Conservation (phyloP, 148 eudicot species). For the Heliamphora exappendiculata region DNA sequence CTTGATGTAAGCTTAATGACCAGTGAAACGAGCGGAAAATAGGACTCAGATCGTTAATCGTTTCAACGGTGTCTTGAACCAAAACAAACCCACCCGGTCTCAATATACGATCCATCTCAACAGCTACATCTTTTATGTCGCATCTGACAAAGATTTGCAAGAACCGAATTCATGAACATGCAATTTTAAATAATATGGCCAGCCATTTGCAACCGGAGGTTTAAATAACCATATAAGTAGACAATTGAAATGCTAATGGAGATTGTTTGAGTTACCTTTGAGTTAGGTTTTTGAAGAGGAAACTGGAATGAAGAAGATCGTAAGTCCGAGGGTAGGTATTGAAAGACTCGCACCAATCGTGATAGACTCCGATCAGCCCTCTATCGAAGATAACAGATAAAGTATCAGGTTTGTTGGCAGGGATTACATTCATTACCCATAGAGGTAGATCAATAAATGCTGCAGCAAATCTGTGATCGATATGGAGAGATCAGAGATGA, state of each 20-base stretch:
- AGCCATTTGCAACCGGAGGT: not conserved
- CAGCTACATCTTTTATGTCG: slow-evolving; percentile 54
- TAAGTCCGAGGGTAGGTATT: slow-evolving; percentile 87
- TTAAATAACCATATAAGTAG: not conserved
- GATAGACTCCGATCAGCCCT: slow-evolving; percentile 87
- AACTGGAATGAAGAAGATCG: slow-evolving; percentile 81
- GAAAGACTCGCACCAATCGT: slow-evolving; percentile 97
- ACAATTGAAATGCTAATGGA: not conserved
- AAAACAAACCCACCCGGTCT: slow-evolving; percentile 73
- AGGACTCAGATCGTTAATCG: slow-evolving; percentile 38
- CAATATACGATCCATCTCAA: slow-evolving; percentile 77
- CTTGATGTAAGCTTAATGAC: slow-evolving; percentile 46
- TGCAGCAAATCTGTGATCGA: slow-evolving; percentile 68
- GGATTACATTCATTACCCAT: slow-evolving; percentile 95
- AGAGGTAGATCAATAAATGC: slow-evolving; percentile 59
- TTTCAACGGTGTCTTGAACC: slow-evolving; percentile 51
- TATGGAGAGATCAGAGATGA: not conserved
- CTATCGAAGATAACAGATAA: slow-evolving; percentile 74
- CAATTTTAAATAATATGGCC: not conserved
- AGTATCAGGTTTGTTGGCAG: slow-evolving; percentile 68
- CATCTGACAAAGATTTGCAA: slow-evolving; percentile 41
- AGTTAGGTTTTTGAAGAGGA: slow-evolving; percentile 67
- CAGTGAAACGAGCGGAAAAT: slow-evolving; percentile 76
- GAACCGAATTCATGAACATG: not conserved
- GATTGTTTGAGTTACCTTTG: slow-evolving; percentile 34